These are phyloP conservation scores for Dictyostelium citrinum DNA, from an alignment of 78 protist genomes.

Conservation along the genomic window DNA sequence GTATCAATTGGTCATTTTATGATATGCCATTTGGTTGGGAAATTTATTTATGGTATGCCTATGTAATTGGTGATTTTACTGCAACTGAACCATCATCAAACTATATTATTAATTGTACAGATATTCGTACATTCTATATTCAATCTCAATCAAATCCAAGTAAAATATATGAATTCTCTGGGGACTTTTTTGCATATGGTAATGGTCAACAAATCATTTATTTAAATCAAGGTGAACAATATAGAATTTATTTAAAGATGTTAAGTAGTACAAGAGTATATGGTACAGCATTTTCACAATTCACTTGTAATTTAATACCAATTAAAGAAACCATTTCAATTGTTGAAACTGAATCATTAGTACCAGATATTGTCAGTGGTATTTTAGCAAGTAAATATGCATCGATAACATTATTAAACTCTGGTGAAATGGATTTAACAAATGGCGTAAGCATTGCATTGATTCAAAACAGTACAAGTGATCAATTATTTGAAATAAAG, in stretches of 20 bases:
- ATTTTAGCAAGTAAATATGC: constrained; percentile 8
- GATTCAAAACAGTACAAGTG: background rate
- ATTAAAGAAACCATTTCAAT: background rate
- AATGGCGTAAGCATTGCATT: background rate
- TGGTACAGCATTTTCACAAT: background rate
- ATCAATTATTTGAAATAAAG: background rate
- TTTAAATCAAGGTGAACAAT: constrained; percentile 1
- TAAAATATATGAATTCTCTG: background rate
- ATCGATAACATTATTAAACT: background rate
- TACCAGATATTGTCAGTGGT: constrained; percentile 47
- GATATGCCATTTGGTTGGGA: constrained; percentile 28
- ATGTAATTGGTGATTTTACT: constrained; percentile 36
- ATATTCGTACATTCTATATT: constrained; percentile 1
- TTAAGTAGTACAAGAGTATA: constrained; percentile 6
- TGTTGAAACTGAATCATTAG: background rate
- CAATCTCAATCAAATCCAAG: background rate
- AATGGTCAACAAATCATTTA: constrained; percentile 19
- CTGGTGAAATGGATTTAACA: background rate
- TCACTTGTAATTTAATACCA: background rate
- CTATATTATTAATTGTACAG: constrained; percentile 25
- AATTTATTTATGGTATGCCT: constrained; percentile 54
- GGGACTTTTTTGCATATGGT: constrained; percentile 52
- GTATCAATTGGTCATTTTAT: constrained; percentile 10
- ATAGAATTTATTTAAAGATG: constrained; percentile 4
- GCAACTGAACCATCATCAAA: background rate